Percentiles rank a stretch among this genome's conserved stretches.
These are phyloP conservation scores for Rhodotorula graminis DNA, from an alignment of 768 basidiomycete genomes.

Conservation along the genomic window DNA sequence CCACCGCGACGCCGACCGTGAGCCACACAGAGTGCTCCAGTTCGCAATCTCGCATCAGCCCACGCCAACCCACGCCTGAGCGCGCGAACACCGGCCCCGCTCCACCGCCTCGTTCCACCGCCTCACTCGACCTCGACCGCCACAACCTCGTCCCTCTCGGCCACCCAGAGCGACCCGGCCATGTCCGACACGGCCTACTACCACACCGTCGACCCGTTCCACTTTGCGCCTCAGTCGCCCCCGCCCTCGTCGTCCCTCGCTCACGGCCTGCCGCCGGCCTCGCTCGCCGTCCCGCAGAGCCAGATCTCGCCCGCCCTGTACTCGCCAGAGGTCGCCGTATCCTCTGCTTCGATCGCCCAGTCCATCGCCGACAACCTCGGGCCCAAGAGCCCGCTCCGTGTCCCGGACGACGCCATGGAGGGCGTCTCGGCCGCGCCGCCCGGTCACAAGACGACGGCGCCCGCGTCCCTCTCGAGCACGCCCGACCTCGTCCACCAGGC, in stretches of 20 bases:
- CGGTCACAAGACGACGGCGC: background rate
- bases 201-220: constrained; percentile 20
- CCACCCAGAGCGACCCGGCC: background rate
- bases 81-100: no score
- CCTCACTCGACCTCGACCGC: background rate
- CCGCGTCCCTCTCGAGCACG: background rate
- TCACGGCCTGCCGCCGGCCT: background rate
- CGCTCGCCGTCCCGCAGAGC: constrained; percentile 16
- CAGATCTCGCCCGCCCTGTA: constrained; percentile 10
- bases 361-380: constrained; percentile 22
- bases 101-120: no score
- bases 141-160: background rate
- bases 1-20: no score
- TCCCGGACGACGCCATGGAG: constrained; percentile 19
- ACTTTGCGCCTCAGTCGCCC: constrained; percentile 28
- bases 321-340: constrained; percentile 21
- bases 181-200: constrained; percentile 5
- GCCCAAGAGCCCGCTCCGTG: background rate
- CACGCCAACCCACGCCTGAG: no score
- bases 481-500: background rate
- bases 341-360: constrained; percentile 14
- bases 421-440: background rate
- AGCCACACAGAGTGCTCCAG: no score
- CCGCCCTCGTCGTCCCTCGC: constrained; percentile 5
- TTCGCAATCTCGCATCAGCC: no score